Evolutionary conservation across 176 grass and related monocot species (phyloP).

Genomic region (Oryza brachyantha): DNA sequence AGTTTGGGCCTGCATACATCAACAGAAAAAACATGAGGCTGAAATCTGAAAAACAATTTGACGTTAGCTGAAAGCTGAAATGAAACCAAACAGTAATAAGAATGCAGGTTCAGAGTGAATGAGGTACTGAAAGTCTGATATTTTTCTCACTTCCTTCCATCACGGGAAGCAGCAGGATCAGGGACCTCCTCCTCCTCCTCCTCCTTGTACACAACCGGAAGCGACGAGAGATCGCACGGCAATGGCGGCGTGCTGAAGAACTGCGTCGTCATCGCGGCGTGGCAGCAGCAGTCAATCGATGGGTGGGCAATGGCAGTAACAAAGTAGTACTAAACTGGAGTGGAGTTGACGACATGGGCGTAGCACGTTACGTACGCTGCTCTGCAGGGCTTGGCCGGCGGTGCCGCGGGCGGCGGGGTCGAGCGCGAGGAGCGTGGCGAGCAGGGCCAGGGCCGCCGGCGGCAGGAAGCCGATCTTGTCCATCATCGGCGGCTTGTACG

Average conservation of each 20-base stretch:
- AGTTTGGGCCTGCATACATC: neutral
- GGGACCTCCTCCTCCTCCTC: conserved; percentile 22
- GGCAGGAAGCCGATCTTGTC: conserved; percentile 50
- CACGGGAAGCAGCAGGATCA: neutral
- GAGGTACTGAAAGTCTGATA: no score
- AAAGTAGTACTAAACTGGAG: neutral
- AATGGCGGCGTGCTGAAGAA: conserved; percentile 45
- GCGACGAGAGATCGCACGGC: conserved; percentile 37
- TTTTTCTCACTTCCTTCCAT: conserved; percentile 36
- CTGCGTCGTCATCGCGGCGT: no score
- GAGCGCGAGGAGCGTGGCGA: conserved; percentile 49
- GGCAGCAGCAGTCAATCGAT: neutral
- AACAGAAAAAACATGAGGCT: neutral
- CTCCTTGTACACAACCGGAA: conserved; percentile 46
- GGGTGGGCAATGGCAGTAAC: no score
- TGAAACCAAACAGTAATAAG: neutral
- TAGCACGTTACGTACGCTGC: conserved; percentile 35
- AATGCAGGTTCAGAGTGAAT: neutral
- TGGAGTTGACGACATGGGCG: no score
- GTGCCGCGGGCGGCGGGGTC: conserved; percentile 52
- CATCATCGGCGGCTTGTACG: conserved; percentile 35
- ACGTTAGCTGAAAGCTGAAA: no score
- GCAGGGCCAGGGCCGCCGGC: conserved; percentile 31
- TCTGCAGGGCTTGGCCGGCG: conserved; percentile 54
- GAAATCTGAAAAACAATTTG: neutral